These are phyloP conservation scores for Malus orientalis DNA, from an alignment of 306 rosid genomes.

Conservation along the genomic window DNA sequence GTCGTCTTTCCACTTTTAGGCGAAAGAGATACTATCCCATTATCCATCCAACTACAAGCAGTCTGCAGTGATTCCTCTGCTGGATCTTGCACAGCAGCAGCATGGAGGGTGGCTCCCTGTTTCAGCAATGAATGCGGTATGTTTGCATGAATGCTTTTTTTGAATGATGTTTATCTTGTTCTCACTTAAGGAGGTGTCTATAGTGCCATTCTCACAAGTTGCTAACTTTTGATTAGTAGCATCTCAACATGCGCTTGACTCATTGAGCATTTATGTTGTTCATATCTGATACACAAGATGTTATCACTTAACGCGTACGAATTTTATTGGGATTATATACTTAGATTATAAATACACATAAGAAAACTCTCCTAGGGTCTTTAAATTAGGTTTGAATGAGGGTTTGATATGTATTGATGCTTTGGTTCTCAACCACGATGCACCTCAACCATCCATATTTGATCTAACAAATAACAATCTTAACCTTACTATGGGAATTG, in stretches of 20 bases:
- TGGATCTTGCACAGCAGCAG: slow-evolving; percentile 99
- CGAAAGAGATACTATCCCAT: slow-evolving; percentile 79
- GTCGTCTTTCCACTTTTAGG: slow-evolving; percentile 34
- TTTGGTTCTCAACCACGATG: not conserved
- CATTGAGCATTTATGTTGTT: not conserved
- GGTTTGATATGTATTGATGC: not conserved
- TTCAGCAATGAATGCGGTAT: slow-evolving; percentile 95
- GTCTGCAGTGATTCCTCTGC: slow-evolving; percentile 89
- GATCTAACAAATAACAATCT: too few relatives aligned
- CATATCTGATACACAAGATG: not conserved
- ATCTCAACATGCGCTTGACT: too few relatives aligned
- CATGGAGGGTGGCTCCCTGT: slow-evolving; percentile 99
- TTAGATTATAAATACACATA: not conserved
- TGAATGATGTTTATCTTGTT: not conserved
- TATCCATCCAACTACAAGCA: slow-evolving; percentile 98
- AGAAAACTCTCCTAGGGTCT: not conserved
- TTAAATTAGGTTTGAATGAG: not conserved
- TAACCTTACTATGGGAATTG: too few relatives aligned
- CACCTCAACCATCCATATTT: too few relatives aligned
- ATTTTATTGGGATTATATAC: not conserved
- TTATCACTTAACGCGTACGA: not conserved
- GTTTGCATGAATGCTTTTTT: slow-evolving; percentile 14
- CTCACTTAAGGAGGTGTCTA: not conserved
- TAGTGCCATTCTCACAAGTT: too few relatives aligned
- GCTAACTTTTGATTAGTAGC: too few relatives aligned